These are phyloP conservation scores for Talaromyces sp. DNA, from an alignment of 2,329 filamentous ascomycete genomes.

Conservation along the genomic window DNA sequence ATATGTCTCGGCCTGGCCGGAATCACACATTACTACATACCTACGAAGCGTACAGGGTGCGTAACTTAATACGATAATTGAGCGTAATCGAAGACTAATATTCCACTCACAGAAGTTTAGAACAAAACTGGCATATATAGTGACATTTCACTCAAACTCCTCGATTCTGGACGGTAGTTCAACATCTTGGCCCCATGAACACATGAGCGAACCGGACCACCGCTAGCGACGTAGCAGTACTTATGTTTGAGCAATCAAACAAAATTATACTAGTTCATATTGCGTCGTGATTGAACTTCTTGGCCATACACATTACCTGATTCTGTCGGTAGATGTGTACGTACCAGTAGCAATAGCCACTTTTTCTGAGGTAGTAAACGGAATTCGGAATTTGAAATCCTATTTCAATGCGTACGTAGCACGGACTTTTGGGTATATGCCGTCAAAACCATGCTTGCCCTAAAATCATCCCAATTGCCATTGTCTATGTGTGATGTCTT, in stretches of 20 bases:
- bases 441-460: background rate
- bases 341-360: background rate
- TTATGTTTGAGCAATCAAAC: background rate
- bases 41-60: too few species aligned
- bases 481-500: background rate
- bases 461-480: background rate
- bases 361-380: background rate
- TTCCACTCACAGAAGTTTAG: background rate
- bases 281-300: background rate
- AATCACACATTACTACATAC: background rate
- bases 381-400: background rate
- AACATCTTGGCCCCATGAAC: background rate
- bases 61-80: background rate
- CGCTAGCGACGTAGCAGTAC: background rate
- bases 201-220: background rate
- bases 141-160: background rate
- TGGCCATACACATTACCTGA: background rate
- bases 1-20: too few species aligned
- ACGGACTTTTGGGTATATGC: background rate
- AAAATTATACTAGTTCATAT: background rate
- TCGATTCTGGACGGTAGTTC: background rate
- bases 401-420: background rate
- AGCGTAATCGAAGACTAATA: background rate
- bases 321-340: background rate
- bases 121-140: background rate